Base-by-base conservation (phyloP, 2,329 filamentous ascomycete genomes). In the Xylaria sp. region DNA sequence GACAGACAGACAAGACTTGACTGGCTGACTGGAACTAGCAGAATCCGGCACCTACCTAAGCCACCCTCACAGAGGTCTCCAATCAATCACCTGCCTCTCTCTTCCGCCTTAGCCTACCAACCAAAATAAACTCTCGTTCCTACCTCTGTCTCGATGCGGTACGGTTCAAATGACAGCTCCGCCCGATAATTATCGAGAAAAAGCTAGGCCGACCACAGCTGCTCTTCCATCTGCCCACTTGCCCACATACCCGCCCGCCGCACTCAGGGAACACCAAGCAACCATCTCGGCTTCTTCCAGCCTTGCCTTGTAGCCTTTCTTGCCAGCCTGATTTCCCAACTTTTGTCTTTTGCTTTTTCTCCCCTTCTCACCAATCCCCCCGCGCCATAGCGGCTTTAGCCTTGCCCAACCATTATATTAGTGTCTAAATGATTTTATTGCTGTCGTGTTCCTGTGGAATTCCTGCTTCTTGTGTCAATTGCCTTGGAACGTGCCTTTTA, bases 221-320 rank as follows among this genome's bases (percentile, higher is more conserved):
- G 40, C 50, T 47, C 42, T 4, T 15, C 28, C 37, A 17, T 17
- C 55, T 35, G 23, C 25, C 40, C 40, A 49, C 40, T 45, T 57
- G 57, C 49, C 55, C 57, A 28, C n/a, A 40, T 49, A 54, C 56
- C 57, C 60, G 60, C 64, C 47, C 61, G 50, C 50, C 28, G 28
- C 28, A 31, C 59, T 52, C 43, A 46, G 15, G 28, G 38, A 14
- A 51, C 19, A 33, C 54, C 60, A 51, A 51, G 33, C 61, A 51
- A 54, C 31, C 63, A 47, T 57, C 61, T 61, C 52, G 52, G 45
- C 60, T 45, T 69, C 65, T 65, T 69, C 65, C 67, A 69, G 67
- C 67, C 67, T 69, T 60, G 67, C 56, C 28, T n/a, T 45, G 60
- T 56, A 69, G 67, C 67, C 67, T 69, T 66, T 68, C 66, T 56